phyloP scores from a whole-genome alignment of 352 stramenopile genomes.

The Pythium scleroteichum region DNA sequence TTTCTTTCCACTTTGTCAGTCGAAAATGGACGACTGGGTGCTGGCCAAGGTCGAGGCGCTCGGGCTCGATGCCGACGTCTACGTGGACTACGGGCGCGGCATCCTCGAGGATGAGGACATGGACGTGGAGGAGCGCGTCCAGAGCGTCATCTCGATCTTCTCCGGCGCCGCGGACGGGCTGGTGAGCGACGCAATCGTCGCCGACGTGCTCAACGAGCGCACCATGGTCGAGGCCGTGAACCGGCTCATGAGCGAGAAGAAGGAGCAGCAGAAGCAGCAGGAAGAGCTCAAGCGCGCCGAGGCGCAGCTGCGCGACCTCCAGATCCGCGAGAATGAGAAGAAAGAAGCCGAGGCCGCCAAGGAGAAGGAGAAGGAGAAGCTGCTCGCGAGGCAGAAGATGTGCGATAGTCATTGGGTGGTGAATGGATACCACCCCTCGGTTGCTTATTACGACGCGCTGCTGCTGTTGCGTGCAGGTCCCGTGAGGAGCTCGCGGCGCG shows the following conservation, averaged over 20 bases:
- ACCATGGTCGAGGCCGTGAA: conserved; percentile 56
- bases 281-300: conserved; percentile 45
- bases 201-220: conserved; percentile 36
- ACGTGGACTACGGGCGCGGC: conserved; percentile 72
- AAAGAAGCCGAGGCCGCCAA: conserved; percentile 57
- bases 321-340: conserved; percentile 60
- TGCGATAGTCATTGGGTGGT: too few relatives aligned
- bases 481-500: conserved; percentile 63
- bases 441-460: too few relatives aligned
- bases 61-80: conserved; percentile 68
- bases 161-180: conserved; percentile 54
- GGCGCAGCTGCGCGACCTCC: conserved; percentile 51
- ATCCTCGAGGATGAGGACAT: conserved; percentile 76
- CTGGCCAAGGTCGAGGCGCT: conserved; percentile 54
- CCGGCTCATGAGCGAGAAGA: conserved; percentile 39
- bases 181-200: conserved; percentile 40
- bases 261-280: conserved; percentile 36
- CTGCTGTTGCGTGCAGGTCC: conserved; percentile 30
- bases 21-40: conserved; percentile 63
- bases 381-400: conserved; percentile 69
- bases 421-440: too few relatives aligned
- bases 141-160: conserved; percentile 68
- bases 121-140: conserved; percentile 65
- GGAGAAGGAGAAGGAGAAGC: conserved; percentile 61
- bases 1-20: neutral